Base-by-base conservation (phyloP, 257 asterid species). In the Nicotiana obtusifolia region DNA sequence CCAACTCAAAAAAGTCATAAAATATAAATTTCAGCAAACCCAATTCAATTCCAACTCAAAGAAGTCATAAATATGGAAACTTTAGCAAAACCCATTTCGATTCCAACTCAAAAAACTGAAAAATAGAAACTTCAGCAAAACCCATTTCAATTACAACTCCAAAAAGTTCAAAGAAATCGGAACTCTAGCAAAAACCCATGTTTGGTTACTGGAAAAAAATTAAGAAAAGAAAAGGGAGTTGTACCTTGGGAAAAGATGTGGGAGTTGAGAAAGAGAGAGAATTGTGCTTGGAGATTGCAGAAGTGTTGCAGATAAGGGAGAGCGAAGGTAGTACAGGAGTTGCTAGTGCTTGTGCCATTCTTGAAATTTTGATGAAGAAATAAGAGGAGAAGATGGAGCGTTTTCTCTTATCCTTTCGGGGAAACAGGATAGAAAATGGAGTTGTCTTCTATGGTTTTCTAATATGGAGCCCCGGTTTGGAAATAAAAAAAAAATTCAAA, bases 291-390 rank as follows among this genome's bases (percentile, higher is more conserved):
- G 88, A 61, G 65, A 73, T 80, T 8, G 91, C 54, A 77, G 66
- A 75, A 78, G 89, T 85, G 68, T 88, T 90, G 88, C 89, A 91
- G 87, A 93, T 88, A 52, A 93, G 87, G 77, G 91, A 84, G 81
- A 88, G 88, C 1, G 98, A 92, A 8, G 97, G 98, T 62, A 86
- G 85, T 0, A 92, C 88, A n/a, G 98, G 97, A 30, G 93, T 86
- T 31, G 95, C 96, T 54, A 92, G 35, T 20, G 93, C 83, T 65
- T 86, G 95, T 77, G 95, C 97, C 97, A 92, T 95, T 65, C 83
- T 77, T 81, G 22, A 73, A 71, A 44, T 44, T 69, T 44, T 73
- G 41, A 22, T 20, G 60, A 69, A 69, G 30, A 69, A 71, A 20
- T 6, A 5, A 8, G 3, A 24, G 37, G 24, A 47, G 41, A 24